Conservation (phyloP, 2,329 filamentous ascomycete species). For the Mollisia scopiformis region DNA sequence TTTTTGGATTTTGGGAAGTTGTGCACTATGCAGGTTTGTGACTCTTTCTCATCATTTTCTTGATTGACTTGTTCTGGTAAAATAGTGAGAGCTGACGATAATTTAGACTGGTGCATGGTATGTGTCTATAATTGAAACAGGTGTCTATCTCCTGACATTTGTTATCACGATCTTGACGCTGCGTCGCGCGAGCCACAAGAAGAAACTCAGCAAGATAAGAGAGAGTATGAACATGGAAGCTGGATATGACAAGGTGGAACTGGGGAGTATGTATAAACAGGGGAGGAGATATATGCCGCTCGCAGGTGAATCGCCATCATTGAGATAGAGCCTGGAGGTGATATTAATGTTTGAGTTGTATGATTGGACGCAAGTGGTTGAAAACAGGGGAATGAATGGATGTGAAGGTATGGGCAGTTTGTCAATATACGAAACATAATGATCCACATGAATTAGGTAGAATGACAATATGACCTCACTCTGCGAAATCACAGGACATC, state of each 20-base stretch:
- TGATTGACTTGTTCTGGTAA: too few relatives aligned
- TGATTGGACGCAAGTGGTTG: not conserved
- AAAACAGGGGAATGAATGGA: not conserved
- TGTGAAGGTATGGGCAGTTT: not conserved
- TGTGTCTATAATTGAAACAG: constrained; percentile 22
- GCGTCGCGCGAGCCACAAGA: constrained; percentile 17
- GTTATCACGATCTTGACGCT: constrained; percentile 17
- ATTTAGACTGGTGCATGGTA: constrained; percentile 20
- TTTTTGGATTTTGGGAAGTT: constrained; percentile 27
- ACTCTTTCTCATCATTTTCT: not conserved
- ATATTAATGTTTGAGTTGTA: not conserved
- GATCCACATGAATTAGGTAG: too few relatives aligned
- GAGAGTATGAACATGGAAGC: constrained; percentile 18
- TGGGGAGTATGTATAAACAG: not conserved
- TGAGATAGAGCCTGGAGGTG: not conserved
- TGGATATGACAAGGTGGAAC: constrained; percentile 12
- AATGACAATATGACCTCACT: too few relatives aligned
- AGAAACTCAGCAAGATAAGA: constrained; percentile 20
- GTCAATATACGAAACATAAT: too few relatives aligned
- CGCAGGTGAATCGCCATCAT: not conserved
- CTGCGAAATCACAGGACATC: too few relatives aligned
- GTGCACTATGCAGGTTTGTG: constrained; percentile 26
- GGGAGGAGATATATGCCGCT: constrained; percentile 20
- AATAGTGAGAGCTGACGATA: not conserved
- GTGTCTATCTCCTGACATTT: constrained; percentile 22